phyloP scores from a whole-genome alignment of 2,329 filamentous ascomycete genomes.

The Leptosphaerulina australis region DNA sequence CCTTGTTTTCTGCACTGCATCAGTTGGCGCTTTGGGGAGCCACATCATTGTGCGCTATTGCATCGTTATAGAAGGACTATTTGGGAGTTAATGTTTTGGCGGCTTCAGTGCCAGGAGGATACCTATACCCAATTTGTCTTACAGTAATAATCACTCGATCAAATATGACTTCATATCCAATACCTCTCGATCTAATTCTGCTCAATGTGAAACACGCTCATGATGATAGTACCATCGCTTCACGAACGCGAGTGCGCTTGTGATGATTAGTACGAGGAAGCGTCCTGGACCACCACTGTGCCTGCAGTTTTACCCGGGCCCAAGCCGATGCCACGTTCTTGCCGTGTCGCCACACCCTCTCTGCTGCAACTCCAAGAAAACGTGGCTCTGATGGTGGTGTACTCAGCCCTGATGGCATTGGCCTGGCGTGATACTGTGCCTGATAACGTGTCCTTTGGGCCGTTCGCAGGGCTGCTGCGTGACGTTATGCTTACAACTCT shows the following conservation, averaged over 20 bases:
- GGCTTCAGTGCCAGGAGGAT: constrained; percentile 32
- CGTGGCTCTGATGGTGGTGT: constrained; percentile 15
- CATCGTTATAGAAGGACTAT: constrained; percentile 23
- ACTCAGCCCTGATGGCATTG: constrained; percentile 15
- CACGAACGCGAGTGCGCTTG: constrained; percentile 4
- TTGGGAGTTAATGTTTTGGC: constrained; percentile 31
- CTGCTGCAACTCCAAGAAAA: constrained; percentile 3
- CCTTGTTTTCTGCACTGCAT: constrained; percentile 41
- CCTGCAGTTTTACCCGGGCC: constrained; percentile 15
- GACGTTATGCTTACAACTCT: constrained; percentile 14
- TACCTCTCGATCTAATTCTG: not conserved
- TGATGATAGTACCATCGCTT: constrained; percentile 1
- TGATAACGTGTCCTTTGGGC: constrained; percentile 6
- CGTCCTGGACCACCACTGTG: constrained; percentile 8
- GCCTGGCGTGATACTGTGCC: constrained; percentile 11
- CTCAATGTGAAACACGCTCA: constrained; percentile 10
- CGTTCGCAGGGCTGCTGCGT: constrained; percentile 19
- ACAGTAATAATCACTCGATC: constrained; percentile 18
- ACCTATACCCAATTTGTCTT: constrained; percentile 25
- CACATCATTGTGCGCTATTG: constrained; percentile 23
- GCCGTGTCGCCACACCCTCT: constrained; percentile 14
- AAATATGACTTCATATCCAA: constrained; percentile 13
- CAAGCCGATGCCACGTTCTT: constrained; percentile 15
- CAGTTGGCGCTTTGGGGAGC: constrained; percentile 36
- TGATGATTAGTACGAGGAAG: not conserved